Conservation (phyloP, 179 eudicot species). For the Corrigiola litoralis region DNA sequence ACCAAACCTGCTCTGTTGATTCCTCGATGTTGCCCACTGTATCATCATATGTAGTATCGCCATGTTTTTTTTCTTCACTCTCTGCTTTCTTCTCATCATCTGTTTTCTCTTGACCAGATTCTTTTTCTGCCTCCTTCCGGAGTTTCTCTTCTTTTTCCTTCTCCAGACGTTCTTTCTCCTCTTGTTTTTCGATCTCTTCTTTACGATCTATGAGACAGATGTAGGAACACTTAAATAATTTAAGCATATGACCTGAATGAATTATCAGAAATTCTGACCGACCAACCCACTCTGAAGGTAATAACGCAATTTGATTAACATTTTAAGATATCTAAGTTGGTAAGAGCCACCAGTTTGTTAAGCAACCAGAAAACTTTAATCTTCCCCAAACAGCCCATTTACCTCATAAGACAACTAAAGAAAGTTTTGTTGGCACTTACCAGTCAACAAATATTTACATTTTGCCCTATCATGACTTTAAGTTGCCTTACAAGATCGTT, state of each 20-base stretch:
- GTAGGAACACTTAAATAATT: too few species aligned
- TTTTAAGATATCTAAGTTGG: too few species aligned
- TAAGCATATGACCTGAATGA: too few species aligned
- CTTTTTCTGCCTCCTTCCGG: conserved; percentile 51
- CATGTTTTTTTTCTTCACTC: conserved; percentile 30
- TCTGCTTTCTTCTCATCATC: conserved; percentile 35
- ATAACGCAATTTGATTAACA: neutral
- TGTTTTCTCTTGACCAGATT: conserved; percentile 37
- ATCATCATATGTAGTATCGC: conserved; percentile 36
- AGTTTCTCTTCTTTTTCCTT: conserved; percentile 84
- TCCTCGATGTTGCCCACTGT: conserved; percentile 37
- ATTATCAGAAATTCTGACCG: too few species aligned
- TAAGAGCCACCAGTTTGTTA: too few species aligned
- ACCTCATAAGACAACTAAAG: too few species aligned
- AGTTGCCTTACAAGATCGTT: too few species aligned
- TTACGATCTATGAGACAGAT: conserved; percentile 52
- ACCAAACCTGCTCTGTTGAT: conserved; percentile 50
- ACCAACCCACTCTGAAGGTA: too few species aligned
- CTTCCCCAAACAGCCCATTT: too few species aligned
- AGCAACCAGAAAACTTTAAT: neutral
- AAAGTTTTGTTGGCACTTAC: too few species aligned
- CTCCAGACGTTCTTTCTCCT: conserved; percentile 82
- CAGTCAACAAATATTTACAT: too few species aligned
- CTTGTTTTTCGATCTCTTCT: conserved; percentile 91
- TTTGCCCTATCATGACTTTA: too few species aligned